Evolutionary conservation across 495 filamentous ascomycete genomes (phyloP).

Genomic region (Cudoniella acicularis): DNA sequence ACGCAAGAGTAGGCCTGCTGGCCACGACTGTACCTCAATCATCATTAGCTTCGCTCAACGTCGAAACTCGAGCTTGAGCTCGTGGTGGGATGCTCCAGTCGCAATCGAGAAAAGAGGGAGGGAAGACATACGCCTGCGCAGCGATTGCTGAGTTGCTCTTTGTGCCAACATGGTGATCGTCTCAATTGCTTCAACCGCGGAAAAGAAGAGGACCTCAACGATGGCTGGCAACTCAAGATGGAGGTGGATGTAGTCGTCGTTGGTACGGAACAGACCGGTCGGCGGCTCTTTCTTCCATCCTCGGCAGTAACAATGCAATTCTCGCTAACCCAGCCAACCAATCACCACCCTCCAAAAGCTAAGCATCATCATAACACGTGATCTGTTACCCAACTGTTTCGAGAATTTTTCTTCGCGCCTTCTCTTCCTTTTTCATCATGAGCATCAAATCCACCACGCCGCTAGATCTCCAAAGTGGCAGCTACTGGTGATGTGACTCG

Average conservation of each 20-base stretch:
- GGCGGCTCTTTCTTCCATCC: not conserved
- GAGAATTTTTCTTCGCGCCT: not conserved
- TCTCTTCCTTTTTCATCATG: conserved; percentile 42
- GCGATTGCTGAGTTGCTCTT: conserved; percentile 60
- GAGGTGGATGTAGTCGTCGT: not conserved
- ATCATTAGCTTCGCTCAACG: conserved; percentile 15
- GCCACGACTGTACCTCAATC: conserved; percentile 23
- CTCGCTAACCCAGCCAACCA: not conserved
- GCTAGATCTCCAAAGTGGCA: conserved; percentile 31
- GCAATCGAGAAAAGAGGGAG: conserved; percentile 8
- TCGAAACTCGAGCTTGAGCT: conserved; percentile 41
- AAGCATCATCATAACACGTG: not conserved
- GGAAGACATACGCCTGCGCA: conserved; percentile 62
- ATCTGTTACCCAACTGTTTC: not conserved
- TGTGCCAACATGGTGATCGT: conserved; percentile 59
- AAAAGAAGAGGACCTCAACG: not conserved
- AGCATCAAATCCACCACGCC: conserved; percentile 44
- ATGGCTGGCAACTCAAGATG: not conserved
- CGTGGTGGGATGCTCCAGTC: conserved; percentile 44
- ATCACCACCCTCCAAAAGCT: not conserved
- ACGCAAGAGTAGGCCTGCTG: conserved; percentile 17
- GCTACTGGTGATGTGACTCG: conserved; percentile 35
- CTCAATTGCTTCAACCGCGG: conserved; percentile 3
- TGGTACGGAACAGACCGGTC: not conserved
- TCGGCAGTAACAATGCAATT: not conserved